Evolutionary conservation across 306 rosid species (phyloP).

Genomic region (Fragaria ananassa): DNA sequence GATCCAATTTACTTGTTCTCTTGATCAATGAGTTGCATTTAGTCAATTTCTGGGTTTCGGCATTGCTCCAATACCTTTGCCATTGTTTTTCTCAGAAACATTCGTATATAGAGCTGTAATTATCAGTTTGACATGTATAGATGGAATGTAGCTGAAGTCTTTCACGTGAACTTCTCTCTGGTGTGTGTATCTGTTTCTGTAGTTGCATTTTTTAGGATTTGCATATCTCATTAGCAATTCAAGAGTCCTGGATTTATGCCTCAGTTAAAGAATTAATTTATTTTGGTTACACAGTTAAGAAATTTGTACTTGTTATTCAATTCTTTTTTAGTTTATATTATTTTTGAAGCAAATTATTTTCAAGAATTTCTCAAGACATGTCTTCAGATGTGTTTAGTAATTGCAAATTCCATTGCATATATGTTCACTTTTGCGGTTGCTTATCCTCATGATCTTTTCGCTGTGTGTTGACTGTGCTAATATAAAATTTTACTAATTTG

Average conservation of each 20-base stretch:
- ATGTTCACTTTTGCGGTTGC: background rate
- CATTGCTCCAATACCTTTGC: background rate
- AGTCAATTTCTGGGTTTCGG: conserved; percentile 19
- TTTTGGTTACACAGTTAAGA: background rate
- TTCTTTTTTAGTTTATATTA: background rate
- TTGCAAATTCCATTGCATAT: background rate
- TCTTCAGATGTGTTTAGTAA: background rate
- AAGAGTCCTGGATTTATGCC: background rate
- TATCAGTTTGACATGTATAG: background rate
- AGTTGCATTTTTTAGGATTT: background rate
- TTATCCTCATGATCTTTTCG: background rate
- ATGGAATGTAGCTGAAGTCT: conserved; percentile 17
- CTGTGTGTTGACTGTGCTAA: background rate
- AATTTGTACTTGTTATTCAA: background rate
- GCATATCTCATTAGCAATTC: background rate
- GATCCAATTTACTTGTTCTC: conserved; percentile 22
- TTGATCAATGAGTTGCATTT: conserved; percentile 30
- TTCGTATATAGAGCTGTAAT: conserved; percentile 21
- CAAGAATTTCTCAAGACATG: background rate
- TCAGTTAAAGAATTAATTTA: background rate
- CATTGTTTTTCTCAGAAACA: conserved; percentile 22
- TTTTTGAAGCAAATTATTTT: background rate
- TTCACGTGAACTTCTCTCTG: background rate
- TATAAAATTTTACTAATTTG: background rate
- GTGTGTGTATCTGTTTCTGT: background rate